phyloP scores from a whole-genome alignment of 352 stramenopile genomes.

The Globisporangium paddicum region DNA sequence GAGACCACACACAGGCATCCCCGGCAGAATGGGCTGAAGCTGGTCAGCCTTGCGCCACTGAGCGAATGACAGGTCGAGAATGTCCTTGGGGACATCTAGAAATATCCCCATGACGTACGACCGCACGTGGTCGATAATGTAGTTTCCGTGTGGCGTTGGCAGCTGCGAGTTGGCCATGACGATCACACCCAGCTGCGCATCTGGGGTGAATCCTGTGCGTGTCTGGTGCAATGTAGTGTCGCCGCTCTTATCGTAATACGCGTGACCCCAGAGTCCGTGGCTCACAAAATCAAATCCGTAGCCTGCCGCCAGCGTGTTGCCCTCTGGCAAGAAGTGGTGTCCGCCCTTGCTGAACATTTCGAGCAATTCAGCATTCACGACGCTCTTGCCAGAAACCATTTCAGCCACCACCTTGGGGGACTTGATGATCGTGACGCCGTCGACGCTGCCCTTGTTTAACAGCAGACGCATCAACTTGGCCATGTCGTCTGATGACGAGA shows the following conservation, averaged over 20 bases:
- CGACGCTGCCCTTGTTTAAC: slow-evolving; percentile 57
- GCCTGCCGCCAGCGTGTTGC: slow-evolving; percentile 43
- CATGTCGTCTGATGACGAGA: slow-evolving; percentile 54
- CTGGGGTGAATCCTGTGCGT: slow-evolving; percentile 43
- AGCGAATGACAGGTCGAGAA: slow-evolving; percentile 40
- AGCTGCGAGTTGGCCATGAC: slow-evolving; percentile 60
- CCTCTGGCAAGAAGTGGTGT: slow-evolving; percentile 42
- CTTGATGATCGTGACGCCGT: slow-evolving; percentile 40
- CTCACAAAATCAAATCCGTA: slow-evolving; percentile 66
- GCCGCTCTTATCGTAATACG: slow-evolving; percentile 66
- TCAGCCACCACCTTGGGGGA: slow-evolving; percentile 35
- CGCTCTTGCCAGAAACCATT: slow-evolving; percentile 56
- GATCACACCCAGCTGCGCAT: slow-evolving; percentile 44
- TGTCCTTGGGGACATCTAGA: slow-evolving; percentile 47
- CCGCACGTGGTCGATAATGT: slow-evolving; percentile 50
- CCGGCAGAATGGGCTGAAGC: slow-evolving; percentile 23
- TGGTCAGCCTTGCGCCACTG: slow-evolving; percentile 32
- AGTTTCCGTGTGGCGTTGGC: slow-evolving; percentile 27
- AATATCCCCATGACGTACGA: slow-evolving; percentile 68
- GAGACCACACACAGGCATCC: slow-evolving; percentile 29
- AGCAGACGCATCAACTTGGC: slow-evolving; percentile 48
- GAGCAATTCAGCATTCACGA: slow-evolving; percentile 27
- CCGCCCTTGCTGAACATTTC: slow-evolving; percentile 35
- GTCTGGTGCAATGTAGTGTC: slow-evolving; percentile 53
- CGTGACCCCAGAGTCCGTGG: slow-evolving; percentile 49